Evolutionary conservation across 1,139 yeast species (phyloP), one percentile per base, ranked within the genome.

Genomic region (Nakaseomyces sp.): DNA sequence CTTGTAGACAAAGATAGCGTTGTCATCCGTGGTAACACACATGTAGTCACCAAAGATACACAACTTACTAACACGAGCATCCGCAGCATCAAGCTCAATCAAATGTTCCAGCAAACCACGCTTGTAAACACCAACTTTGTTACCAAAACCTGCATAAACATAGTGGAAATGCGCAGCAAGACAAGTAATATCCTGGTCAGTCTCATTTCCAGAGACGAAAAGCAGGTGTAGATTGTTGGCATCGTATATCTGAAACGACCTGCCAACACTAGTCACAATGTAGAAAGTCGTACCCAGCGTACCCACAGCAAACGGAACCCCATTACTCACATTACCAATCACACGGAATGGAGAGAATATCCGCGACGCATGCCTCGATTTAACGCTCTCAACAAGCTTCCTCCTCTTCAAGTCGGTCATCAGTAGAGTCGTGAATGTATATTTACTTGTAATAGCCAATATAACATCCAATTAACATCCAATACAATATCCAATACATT

Each of bases 161-260:
- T 81, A 75, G 58, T 91, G 96, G 68, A 77, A 79, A 64, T 87
- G 95, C 1, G 96, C 81, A 18, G 81, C 73, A 45, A 91, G 69
- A 30, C 82, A 76, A 10, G 82, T 76, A 52, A 91, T 89, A 47
- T 76, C 75, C 9, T 76, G 60, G 0, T 81, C 74, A 0, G 95
- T 81, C 59, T 85, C 93, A 25, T 74, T 75, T 52, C 79, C 86
- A 1, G 96, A 86, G 9, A 91, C 95, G 66, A 91, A 93, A 31
- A 91, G 68, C 51, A 91, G 70, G 55, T 86, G 94, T 50, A 91
- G 71, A 5, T 86, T 87, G 36, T 91, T 77, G 13, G 95, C 95
- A 67, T 91, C 98, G 58, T 85, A 93, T 31, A 91, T 86, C 63
- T 91, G 98, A 66, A 91, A 87, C 1, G 93, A 76, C 47, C 79